These are phyloP conservation scores for Dissophora ornata DNA, from an alignment of 192 early-diverging fungal species.

Conservation along the genomic window DNA sequence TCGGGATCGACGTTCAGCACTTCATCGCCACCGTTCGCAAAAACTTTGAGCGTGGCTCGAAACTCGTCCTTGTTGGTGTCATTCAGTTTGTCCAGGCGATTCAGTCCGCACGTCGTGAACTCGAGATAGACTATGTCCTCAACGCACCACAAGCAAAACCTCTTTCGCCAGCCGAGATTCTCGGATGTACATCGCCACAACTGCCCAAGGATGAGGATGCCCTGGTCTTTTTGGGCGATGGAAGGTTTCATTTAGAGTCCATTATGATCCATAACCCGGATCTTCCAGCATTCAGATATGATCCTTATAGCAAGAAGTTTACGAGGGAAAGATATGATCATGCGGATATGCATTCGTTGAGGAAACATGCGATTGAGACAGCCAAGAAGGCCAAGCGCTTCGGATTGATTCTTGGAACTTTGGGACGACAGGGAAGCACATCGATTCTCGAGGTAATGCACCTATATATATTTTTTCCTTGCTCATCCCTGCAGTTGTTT, in stretches of 20 bases:
- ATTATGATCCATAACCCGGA: slow-evolving; percentile 98
- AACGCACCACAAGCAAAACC: slow-evolving; percentile 94
- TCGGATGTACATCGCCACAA: slow-evolving; percentile 95
- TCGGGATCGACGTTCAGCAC: slow-evolving; percentile 92
- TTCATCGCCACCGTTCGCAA: slow-evolving; percentile 89
- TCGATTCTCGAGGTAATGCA: slow-evolving; percentile 81
- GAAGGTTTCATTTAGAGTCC: slow-evolving; percentile 97
- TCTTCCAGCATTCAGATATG: slow-evolving; percentile 91
- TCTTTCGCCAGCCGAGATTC: slow-evolving; percentile 92
- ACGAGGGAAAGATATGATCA: slow-evolving; percentile 96
- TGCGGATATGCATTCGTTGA: slow-evolving; percentile 87
- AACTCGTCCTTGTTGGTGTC: slow-evolving; percentile 87
- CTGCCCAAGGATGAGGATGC: slow-evolving; percentile 75
- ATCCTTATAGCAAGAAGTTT: slow-evolving; percentile 93
- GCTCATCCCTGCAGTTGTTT: too few relatives aligned
- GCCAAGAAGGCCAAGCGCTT: slow-evolving; percentile 81
- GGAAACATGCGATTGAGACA: slow-evolving; percentile 84
- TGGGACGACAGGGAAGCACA: slow-evolving; percentile 95
- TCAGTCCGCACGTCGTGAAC: slow-evolving; percentile 72
- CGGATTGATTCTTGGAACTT: slow-evolving; percentile 94
- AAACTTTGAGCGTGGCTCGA: slow-evolving; percentile 85
- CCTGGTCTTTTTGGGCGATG: slow-evolving; percentile 91
- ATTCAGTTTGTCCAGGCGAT: slow-evolving; percentile 95
- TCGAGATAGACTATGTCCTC: slow-evolving; percentile 74
- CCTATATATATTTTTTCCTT: background rate